Evolutionary conservation across 2,329 filamentous ascomycete species (phyloP).

Genomic region (Neonectria hederae): DNA sequence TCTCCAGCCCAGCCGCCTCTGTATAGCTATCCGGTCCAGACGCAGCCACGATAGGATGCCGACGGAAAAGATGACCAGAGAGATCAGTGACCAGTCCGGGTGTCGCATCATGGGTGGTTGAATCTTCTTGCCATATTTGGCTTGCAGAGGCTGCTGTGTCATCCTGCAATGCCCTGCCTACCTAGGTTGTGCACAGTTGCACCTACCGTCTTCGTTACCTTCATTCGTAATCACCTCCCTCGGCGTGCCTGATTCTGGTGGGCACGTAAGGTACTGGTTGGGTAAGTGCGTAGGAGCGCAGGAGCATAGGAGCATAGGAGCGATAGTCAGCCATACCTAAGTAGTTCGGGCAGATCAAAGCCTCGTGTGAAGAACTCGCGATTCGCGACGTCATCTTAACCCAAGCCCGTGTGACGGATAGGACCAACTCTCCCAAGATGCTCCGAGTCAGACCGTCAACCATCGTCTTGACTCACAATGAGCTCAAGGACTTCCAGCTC

Average conservation of each 20-base stretch:
- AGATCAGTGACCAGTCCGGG: neutral
- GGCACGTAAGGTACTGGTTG: neutral
- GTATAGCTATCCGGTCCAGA: no score
- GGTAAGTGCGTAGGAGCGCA: neutral
- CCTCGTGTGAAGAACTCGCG: neutral
- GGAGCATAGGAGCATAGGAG: neutral
- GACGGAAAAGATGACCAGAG: neutral
- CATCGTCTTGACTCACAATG: constrained; percentile 27
- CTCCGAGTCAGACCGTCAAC: constrained; percentile 34
- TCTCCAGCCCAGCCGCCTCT: no score
- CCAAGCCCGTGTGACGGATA: neutral
- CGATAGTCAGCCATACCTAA: neutral
- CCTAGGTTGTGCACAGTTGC: neutral
- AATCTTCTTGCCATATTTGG: neutral
- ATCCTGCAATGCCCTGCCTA: neutral
- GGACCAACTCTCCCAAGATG: constrained; percentile 21
- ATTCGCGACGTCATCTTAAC: neutral
- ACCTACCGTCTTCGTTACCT: neutral
- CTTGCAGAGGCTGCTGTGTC: neutral
- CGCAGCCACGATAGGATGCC: neutral
- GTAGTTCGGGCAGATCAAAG: neutral
- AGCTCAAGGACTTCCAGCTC: constrained; percentile 34
- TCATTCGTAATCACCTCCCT: neutral
- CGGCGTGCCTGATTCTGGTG: neutral
- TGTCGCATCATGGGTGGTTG: neutral